A percentile compares a stretch with the other conserved stretches of the same genome.
phyloP scores from a whole-genome alignment of 1,284 basidiomycete species.

The Neolentinus lepideus region DNA sequence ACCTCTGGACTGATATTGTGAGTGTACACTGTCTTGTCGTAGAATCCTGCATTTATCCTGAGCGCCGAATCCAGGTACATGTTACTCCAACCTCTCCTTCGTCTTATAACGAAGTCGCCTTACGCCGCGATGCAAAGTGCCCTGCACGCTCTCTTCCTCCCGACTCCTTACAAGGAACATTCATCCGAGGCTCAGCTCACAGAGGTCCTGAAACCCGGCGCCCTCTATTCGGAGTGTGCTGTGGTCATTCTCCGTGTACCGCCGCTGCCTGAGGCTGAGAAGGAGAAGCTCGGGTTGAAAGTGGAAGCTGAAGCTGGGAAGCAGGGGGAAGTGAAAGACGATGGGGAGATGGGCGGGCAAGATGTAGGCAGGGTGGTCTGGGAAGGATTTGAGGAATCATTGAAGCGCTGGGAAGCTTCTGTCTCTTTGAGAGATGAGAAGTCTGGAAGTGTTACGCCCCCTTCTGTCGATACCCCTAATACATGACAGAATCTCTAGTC shows the following conservation, averaged over 20 bases:
- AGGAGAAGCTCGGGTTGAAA: constrained; percentile 19
- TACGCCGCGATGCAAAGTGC: constrained; percentile 51
- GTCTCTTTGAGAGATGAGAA: constrained; percentile 18
- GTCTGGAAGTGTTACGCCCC: neutral
- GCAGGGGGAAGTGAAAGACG: constrained; percentile 39
- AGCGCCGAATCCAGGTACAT: constrained; percentile 49
- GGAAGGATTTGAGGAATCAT: constrained; percentile 60
- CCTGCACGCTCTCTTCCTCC: constrained; percentile 67
- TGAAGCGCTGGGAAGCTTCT: constrained; percentile 53
- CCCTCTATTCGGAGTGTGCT: constrained; percentile 68
- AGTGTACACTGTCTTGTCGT: constrained; percentile 11
- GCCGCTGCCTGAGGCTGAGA: constrained; percentile 14
- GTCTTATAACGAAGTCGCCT: constrained; percentile 57
- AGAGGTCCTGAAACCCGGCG: constrained; percentile 62
- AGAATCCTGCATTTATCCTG: neutral
- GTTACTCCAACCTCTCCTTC: constrained; percentile 50
- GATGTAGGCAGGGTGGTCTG: constrained; percentile 58
- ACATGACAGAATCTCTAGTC: neutral
- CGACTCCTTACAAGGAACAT: constrained; percentile 58
- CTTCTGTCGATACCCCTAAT: neutral
- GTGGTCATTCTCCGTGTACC: constrained; percentile 45
- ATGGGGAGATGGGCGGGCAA: constrained; percentile 64
- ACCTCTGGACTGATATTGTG: constrained; percentile 38
- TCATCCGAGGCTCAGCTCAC: constrained; percentile 24
- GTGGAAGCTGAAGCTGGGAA: constrained; percentile 21